Base-by-base conservation (phyloP, 2,329 filamentous ascomycete genomes). In the Coniella vitis region DNA sequence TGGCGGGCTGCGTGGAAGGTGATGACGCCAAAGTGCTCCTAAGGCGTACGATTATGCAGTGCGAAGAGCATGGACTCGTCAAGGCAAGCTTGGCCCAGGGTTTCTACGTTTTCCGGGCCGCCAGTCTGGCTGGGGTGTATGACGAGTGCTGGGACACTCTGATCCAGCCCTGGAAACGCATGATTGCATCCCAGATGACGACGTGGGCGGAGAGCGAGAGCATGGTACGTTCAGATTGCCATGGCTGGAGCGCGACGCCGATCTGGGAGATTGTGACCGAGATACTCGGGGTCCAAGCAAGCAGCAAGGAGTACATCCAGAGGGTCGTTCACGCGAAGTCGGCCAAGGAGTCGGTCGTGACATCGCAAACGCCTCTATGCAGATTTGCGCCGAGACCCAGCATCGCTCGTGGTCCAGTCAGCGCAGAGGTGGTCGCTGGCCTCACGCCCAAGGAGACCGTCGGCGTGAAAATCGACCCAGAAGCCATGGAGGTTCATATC, bases 131-230 rank as follows among this genome's bases (percentile, higher is more conserved):
- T 2, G 56, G 55, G 12, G 42, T 60, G 2, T 60, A 60, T 35
- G 49, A 48, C n/a, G 46, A 57, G 35, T 47, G 54, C 19, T 57
- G 55, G 46, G 14, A 25, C 8, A 46, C 45, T 10, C 38, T 59
- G 17, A 45, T 58, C 9, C 45, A 54, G 13, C 58, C 58, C 7
- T 59, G 57, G 57, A 46, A 52, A 41, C 52, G 45, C 34, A 59
- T 59, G 58, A 54, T 60, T 25, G 47, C 36, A 13, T 48, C 57
- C 25, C 53, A 59, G n/a, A 36, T 60, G 16, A 60, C 57, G 5
- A 59, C 58, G 7, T 60, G 58, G 58, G 56, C 56, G n/a, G 58
- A 60, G 40, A 57, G 54, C 20, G 57, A 54, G 22, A 45, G 54
- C 16, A 58, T 55, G 49, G 49, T 54, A 32, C 57, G 58, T 14